Evolutionary conservation across 176 grass and related monocot genomes (phyloP), one percentile per base, ranked within the genome.

Genomic region (Carex scoparia): DNA sequence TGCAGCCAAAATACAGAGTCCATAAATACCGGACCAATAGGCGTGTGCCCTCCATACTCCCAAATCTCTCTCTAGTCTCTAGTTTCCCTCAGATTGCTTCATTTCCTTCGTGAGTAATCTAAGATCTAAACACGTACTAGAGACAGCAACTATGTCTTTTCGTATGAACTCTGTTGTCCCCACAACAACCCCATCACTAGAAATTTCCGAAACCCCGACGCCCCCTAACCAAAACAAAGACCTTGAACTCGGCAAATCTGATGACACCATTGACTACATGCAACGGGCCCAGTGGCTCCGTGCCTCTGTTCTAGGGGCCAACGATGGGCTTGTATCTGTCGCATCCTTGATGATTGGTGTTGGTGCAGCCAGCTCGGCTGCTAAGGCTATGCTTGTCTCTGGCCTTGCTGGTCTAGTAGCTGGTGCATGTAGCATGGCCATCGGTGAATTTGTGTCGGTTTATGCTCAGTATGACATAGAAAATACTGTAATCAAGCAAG

Each of bases 381-480:
- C 46, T 28, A 91, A 84, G 79, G 84, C 93, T 30, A 95, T 95
- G 96, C 81, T 99, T 44, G 84, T 95, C 30, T 94, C 93, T 4
- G 96, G 96, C 7, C 33, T 94, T 0, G 95, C 91, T 5, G 95
- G 95, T 28, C 88, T 98, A 11, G 95, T 91, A 27, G 95, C 95
- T 7, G 95, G 95, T 37, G 92, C 95, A 7, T 98, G 95, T 88
- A 98, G 95, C 91, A 98, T 98, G 95, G 92, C 92, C 61, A 98
- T 98, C 85, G 95, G 95, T 3, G 95, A 98, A 84, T 98, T 90
- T 84, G 95, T 98, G 4, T 98, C 92, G 32, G 92, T 98, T 62
- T 94, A 95, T 71, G 84, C 97, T 32, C 97, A 96, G 88, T 95
- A 92, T 77, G 97, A 99, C 80, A 96, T 99, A 74, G 84, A 96